Base-by-base conservation (phyloP, 768 basidiomycete species). In the Cantharellus anzutake region DNA sequence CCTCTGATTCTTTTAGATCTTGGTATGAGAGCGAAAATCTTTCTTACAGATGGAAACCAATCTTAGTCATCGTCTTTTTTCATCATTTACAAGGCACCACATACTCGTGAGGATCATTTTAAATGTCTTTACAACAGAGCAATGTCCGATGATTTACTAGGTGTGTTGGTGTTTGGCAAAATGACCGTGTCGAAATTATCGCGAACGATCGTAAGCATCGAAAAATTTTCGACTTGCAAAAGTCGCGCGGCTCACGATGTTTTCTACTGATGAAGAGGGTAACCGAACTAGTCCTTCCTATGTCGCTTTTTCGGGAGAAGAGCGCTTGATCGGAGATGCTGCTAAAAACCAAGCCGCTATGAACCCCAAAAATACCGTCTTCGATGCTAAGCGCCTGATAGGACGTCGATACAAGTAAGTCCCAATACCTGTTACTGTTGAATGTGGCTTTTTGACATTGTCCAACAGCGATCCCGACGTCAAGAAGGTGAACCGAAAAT, bases 141-240 rank as follows among this genome's bases (percentile, higher is more conserved):
- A 11, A 39, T n/a, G 37, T 58, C 14, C 11, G 7, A 11, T 40
- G 40, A n/a, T 59, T 66, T 58, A 67, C 42, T 66, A 94, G 91
- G 55, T 98, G 93, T 72, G 94, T 97, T 67, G 94, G 91, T 77
- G 92, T 98, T 69, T 97, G 93, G 93, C 90, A 94, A 80, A 92
- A 96, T 73, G 94, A 98, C 80, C 91, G 94, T 68, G 93, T 98
- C 68, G 93, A 98, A 74, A 97, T 97, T 77, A 97, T 97, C 71
- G 85, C 89, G 76, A 92, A 92, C 68, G 89, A 92, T 79, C 89
- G 86, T 89, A 66, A 73, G 86, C 76, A 29, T 29, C 20, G 20
- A 29, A 29, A 29, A 55, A 57, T 59, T 60, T 58, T 59, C 5
- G 56, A 39, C 29, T 42, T n/a, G 42, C 52, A 59, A 44, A 35